Evolutionary conservation across 176 grass and related monocot genomes (phyloP).

Genomic region (Lolium perenne): DNA sequence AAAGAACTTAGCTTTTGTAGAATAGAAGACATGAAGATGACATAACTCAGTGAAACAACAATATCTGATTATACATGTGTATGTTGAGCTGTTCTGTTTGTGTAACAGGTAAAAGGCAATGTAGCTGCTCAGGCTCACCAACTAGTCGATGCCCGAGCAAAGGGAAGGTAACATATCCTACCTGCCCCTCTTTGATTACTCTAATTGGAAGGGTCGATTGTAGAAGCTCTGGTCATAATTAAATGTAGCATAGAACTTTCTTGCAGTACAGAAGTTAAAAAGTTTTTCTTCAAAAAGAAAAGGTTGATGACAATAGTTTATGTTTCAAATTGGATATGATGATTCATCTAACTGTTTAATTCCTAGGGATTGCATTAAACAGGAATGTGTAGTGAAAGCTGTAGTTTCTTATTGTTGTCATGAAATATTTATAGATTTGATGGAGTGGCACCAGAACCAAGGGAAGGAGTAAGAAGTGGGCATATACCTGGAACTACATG

Average conservation of each 20-base stretch:
- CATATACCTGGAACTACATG: constrained; percentile 85
- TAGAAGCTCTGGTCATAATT: constrained; percentile 18
- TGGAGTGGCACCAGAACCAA: constrained; percentile 88
- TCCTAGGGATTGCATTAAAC: too few species aligned
- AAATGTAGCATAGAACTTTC: neutral
- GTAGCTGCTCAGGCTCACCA: constrained; percentile 65
- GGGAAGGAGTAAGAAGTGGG: constrained; percentile 82
- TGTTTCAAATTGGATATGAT: constrained; percentile 16
- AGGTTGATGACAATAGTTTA: neutral
- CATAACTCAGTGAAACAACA: neutral
- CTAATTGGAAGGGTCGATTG: neutral
- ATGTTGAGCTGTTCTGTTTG: constrained; percentile 20
- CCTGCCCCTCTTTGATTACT: neutral
- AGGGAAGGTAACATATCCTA: constrained; percentile 61
- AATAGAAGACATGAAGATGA: neutral
- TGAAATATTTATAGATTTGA: constrained; percentile 71
- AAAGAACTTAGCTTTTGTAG: neutral
- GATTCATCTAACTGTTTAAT: neutral
- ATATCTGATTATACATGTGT: constrained; percentile 2
- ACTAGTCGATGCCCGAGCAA: constrained; percentile 72
- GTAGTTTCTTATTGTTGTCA: constrained; percentile 10
- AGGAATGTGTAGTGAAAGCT: neutral
- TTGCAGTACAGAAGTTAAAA: neutral
- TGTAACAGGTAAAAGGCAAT: constrained; percentile 74
- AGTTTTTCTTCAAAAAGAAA: neutral